Percentiles rank a stretch among this genome's conserved stretches.
phyloP scores from a whole-genome alignment of 345 rosid species.

The Heritiera littoralis region DNA sequence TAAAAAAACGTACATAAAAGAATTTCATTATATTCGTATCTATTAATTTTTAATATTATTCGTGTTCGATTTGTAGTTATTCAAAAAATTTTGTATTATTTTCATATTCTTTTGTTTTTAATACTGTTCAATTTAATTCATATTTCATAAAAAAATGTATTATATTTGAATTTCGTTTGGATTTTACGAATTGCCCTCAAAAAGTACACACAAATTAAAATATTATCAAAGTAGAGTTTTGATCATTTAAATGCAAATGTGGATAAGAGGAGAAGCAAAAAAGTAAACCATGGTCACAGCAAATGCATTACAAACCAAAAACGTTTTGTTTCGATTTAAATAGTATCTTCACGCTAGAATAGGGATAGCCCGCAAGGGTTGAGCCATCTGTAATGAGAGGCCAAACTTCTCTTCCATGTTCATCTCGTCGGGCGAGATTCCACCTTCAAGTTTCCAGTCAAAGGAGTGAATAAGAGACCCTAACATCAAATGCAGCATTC shows the following conservation, averaged over 20 bases:
- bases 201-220: too few relatives aligned
- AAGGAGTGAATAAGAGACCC: constrained; percentile 44
- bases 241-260: not conserved
- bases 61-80: too few relatives aligned
- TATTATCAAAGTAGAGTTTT: not conserved
- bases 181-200: too few relatives aligned
- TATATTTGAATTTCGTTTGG: too few relatives aligned
- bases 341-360: not conserved
- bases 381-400: constrained; percentile 33
- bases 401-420: constrained; percentile 49
- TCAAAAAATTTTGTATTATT: too few relatives aligned
- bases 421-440: constrained; percentile 22
- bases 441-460: constrained; percentile 45
- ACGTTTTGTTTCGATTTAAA: not conserved
- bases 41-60: too few relatives aligned
- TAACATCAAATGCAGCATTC: constrained; percentile 43
- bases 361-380: constrained; percentile 41
- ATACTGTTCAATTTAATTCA: too few relatives aligned
- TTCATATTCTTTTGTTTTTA: too few relatives aligned
- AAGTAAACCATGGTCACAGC: not conserved
- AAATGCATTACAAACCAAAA: not conserved
- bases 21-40: too few relatives aligned
- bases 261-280: too few relatives aligned
- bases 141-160: too few relatives aligned
- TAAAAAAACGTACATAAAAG: too few relatives aligned